Base-by-base conservation (phyloP, 2,329 filamentous ascomycete genomes). In the Tricladium varicosporioides region DNA sequence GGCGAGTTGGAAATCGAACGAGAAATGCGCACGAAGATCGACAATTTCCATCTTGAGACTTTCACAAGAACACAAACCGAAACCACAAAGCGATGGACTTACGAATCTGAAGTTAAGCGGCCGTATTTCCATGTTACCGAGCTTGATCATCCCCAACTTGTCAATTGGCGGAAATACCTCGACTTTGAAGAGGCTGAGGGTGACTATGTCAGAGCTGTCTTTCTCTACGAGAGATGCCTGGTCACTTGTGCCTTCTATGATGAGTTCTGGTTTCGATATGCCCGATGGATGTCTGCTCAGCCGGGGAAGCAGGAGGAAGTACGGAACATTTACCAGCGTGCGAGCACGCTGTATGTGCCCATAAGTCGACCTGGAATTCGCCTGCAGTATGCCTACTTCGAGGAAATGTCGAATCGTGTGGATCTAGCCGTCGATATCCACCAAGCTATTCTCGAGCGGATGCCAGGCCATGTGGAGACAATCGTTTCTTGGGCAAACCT, bases 211-310 rank as follows among this genome's bases (percentile, higher is more conserved):
- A 84, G 94, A 58, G 87, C 82, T 47, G 83, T 89, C 5, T 94
- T 94, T 69, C 76, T 99, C 32, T 97, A 99, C 71, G 94, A 99
- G 76, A 87, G 94, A 51, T 97, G 92, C 67, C 75, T 99, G 52
- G 91, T 96, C 36, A 93, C 91, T 0, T 95, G 91, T 68, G 93
- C 94, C 14, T 88, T 95, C 64, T 97, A 99, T 70, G 93, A 97
- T 50, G 93, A 97, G 70, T 96, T 97, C 73, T 99, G 94, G 94
- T 85, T 96, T 67, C 88, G 94, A n/a, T 99, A 96, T 73, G 91
- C 89, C 14, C 82, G 93, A 43, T 99, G 94, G 94, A 96, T 97
- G 89, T 80, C 83, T 58, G 85, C 85, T 0, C 90, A 96, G 69
- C 75, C 84, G 1, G 85, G 80, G 64, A 96, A 95, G 72, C 86